phyloP scores from a whole-genome alignment of 306 rosid genomes.

The Elaeagnus macrophylla region DNA sequence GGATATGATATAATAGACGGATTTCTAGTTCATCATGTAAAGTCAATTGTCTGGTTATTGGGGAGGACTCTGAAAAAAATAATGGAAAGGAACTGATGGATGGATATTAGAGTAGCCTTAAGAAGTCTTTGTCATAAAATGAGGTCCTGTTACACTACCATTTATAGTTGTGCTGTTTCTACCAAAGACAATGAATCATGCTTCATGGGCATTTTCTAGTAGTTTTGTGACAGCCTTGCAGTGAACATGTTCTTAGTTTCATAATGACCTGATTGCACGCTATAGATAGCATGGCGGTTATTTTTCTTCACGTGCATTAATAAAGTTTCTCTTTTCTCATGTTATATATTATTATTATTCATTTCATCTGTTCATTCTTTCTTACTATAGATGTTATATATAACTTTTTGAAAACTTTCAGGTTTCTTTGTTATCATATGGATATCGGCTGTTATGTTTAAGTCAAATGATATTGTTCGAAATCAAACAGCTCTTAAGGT shows the following conservation, averaged over 20 bases:
- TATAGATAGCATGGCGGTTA: background rate
- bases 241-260: background rate
- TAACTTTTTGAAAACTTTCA: constrained; percentile 29
- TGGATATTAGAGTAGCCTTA: background rate
- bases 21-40: no score
- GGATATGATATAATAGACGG: no score
- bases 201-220: background rate
- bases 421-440: constrained; percentile 78
- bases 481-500: constrained; percentile 96
- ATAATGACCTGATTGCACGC: background rate
- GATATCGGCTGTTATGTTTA: constrained; percentile 80
- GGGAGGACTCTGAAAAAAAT: no score
- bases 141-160: background rate
- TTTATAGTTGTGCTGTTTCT: background rate
- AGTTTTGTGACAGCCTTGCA: background rate
- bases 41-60: no score
- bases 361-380: constrained; percentile 6
- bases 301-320: constrained; percentile 11
- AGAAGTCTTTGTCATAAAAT: constrained; percentile 1
- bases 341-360: constrained; percentile 9
- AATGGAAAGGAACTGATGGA: background rate
- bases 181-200: background rate
- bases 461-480: constrained; percentile 75
- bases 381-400: constrained; percentile 1
- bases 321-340: constrained; percentile 11